phyloP scores from a whole-genome alignment of 1,284 basidiomycete species.

The Ustilago shanxiensis region DNA sequence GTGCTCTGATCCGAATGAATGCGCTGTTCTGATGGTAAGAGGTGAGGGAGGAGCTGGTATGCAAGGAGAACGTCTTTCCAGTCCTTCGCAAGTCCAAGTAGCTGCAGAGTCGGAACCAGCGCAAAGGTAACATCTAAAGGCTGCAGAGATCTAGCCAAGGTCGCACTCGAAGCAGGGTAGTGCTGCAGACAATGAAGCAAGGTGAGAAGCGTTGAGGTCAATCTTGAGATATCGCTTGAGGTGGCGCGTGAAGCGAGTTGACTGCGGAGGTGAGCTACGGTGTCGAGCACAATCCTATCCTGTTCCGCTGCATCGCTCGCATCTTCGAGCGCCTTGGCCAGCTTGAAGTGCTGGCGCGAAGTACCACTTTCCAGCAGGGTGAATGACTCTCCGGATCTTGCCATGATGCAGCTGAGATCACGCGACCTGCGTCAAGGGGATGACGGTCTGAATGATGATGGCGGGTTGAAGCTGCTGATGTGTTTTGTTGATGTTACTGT shows the following conservation, averaged over 20 bases:
- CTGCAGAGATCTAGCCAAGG: background rate
- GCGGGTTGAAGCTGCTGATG: background rate
- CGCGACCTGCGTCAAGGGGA: background rate
- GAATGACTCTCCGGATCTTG: slow-evolving; percentile 25
- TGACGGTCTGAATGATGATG: background rate
- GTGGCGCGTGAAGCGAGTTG: slow-evolving; percentile 20
- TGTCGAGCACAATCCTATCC: slow-evolving; percentile 30
- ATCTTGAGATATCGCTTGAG: slow-evolving; percentile 21
- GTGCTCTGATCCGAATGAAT: background rate
- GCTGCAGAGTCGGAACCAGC: slow-evolving; percentile 47
- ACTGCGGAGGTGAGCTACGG: slow-evolving; percentile 19
- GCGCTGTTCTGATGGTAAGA: background rate
- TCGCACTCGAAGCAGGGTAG: slow-evolving; percentile 24
- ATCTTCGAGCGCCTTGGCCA: slow-evolving; percentile 49
- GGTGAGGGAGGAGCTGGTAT: slow-evolving; percentile 32
- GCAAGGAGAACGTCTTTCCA: slow-evolving; percentile 43
- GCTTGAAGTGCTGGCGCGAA: slow-evolving; percentile 51
- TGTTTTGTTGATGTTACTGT: background rate
- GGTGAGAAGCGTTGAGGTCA: slow-evolving; percentile 28
- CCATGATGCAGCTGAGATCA: slow-evolving; percentile 14
- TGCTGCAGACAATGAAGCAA: slow-evolving; percentile 44
- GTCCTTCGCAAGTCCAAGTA: slow-evolving; percentile 34
- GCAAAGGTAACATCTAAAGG: slow-evolving; percentile 38
- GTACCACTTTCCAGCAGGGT: slow-evolving; percentile 55
- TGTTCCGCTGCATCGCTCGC: slow-evolving; percentile 3